Evolutionary conservation across 352 stramenopile species (phyloP), one percentile per base, ranked within the genome.

Genomic region (Globisporangium perplexum): DNA sequence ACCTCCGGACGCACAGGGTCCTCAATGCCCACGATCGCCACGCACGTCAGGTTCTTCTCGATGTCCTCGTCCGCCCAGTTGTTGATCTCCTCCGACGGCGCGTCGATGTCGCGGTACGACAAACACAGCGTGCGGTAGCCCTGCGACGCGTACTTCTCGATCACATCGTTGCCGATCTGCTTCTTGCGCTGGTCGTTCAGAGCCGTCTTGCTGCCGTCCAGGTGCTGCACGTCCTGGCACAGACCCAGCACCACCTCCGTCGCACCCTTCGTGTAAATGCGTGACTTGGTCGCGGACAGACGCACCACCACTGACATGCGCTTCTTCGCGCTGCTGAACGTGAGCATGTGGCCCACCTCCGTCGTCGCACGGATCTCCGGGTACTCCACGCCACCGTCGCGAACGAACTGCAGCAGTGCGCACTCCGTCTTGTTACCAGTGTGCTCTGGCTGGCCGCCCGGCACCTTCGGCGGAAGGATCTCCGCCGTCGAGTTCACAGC

Each of bases 1-100:
- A 99, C 96, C 58, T 98, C 94, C 7, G 73, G 74, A 20, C 96
- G 91, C 23, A 98, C 88, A 18, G 92, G 90, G 62, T 98, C 93
- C 68, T 97, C 88, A 50, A 98, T 98, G 28, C 90, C 93, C 11
- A 98, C 91, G 53, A 98, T 88, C 20, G 62, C 74, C 22, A 96
- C 68, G 56, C 86, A 95, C 14, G 83, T 94, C 17, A 98, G 57
- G 36, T 97, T 72, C 30, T 69, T 93, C 53, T 97, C 90, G 7
- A 95, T 71, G 30, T 93, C 75, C 28, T 90, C 78, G 30, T 90
- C 82, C 2, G 65, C 15, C 79, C 77, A 90, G 59, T 81, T 71
- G 45, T 60, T 86, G 51, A 90, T 81, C 45, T 90, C 68, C 0
- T 88, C 81, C 0, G 66, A 62, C 1, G 73, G 79, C 23, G 58